phyloP scores from a whole-genome alignment of 2,329 filamentous ascomycete species.

The Ceratocystis diversiconidia region DNA sequence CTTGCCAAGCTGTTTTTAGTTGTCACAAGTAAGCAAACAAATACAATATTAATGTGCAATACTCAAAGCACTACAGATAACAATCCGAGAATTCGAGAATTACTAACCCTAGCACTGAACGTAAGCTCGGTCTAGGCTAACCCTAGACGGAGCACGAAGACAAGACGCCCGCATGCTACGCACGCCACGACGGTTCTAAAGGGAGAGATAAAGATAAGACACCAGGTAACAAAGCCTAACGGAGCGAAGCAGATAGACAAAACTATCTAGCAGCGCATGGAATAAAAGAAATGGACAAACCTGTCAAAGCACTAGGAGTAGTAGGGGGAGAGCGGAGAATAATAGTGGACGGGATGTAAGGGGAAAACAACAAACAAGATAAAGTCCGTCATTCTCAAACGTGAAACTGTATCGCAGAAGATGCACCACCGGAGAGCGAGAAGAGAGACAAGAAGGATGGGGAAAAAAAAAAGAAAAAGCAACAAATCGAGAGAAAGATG shows the following conservation, averaged over 20 bases:
- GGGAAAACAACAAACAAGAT: not conserved
- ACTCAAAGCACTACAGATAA: not conserved
- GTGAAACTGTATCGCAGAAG: not conserved
- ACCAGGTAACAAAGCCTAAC: too few relatives aligned
- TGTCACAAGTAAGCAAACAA: constrained; percentile 7
- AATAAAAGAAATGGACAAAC: not conserved
- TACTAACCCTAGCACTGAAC: not conserved
- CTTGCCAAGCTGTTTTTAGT: too few relatives aligned
- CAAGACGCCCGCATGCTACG: too few relatives aligned
- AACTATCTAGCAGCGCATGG: too few relatives aligned
- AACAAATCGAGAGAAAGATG: not conserved
- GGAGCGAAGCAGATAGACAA: too few relatives aligned
- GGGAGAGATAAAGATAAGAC: too few relatives aligned
- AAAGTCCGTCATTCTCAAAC: not conserved
- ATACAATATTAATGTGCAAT: not conserved
- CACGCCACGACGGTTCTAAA: too few relatives aligned
- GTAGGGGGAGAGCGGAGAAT: not conserved
- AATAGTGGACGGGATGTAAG: not conserved
- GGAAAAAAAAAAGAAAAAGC: not conserved
- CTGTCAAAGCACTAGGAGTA: not conserved
- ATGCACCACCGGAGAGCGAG: not conserved
- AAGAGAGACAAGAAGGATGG: not conserved
- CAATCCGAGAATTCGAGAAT: not conserved
- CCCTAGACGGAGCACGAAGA: not conserved
- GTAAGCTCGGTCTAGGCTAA: not conserved